Base-by-base conservation (phyloP, 768 basidiomycete species). In the Lactarius quietus region DNA sequence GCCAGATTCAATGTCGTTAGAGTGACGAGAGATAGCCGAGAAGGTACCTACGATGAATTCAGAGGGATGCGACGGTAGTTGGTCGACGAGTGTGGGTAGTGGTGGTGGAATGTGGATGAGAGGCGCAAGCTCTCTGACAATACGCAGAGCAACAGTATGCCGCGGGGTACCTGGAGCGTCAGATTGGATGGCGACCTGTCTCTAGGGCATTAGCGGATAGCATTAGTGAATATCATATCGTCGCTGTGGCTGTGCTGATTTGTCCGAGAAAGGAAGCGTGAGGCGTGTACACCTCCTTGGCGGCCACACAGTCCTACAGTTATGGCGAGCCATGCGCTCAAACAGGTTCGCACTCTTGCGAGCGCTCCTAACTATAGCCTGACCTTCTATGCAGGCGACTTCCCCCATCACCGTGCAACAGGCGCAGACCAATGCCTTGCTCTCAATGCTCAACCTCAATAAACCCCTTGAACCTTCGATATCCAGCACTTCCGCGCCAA, bases 361-460 rank as follows among this genome's bases (percentile, higher is more conserved):
- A 33, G 1, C 14, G n/a, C 23, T 5, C 7, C 1, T 57, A 33
- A 18, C 38, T 36, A 15, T 51, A 43, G 31, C 23, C n/a, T n/a
- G 15, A 29, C 18, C 14, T 33, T 60, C 26, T 38, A 17, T 43
- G 4, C 36, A 76, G 76, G 66, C 82, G 73, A 76, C 75, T 38
- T 75, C 78, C 57, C 72, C 83, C 10, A 73, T 83, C 48, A 91
- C 93, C 3, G 82, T 99, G 55, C 93, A 97, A 71, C 88, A 93
- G 74, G 83, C 88, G 4, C 97, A 98, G 77, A 94, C 93, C 17
- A 81, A 84, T 68, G 90, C 95, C 3, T 80, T 99, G 41, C 83
- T 95, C 31, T 83, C 88, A 17, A 79, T 99, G 33, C 86, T 99
- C 69, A 95, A 93, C 75, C 85, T 98, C 70, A 93, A 94, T 74